A percentile compares a stretch with the other conserved stretches of the same genome.
Evolutionary conservation across 192 early-diverging fungal species (phyloP).

Genomic region (Linnemannia zychae): DNA sequence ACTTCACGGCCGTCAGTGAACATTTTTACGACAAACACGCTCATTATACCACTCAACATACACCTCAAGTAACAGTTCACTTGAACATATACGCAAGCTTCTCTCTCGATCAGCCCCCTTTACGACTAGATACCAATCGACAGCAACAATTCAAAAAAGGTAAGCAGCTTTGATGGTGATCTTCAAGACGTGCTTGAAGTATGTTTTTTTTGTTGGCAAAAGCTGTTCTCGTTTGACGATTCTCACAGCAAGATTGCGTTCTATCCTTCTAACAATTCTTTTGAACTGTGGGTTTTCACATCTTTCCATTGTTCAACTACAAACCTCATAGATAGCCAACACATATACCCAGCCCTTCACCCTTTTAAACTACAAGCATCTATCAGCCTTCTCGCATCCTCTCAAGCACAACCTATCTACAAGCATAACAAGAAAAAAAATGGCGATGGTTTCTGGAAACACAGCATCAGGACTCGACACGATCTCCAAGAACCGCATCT

Average conservation of each 20-base stretch:
- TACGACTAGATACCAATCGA: neutral
- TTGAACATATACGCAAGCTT: neutral
- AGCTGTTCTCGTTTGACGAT: neutral
- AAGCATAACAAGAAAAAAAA: neutral
- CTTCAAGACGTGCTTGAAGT: neutral
- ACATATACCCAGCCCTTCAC: neutral
- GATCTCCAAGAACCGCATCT: conserved; percentile 40
- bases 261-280: neutral
- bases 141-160: neutral
- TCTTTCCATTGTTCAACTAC: neutral
- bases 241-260: neutral
- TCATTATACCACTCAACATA: neutral
- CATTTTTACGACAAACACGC: neutral
- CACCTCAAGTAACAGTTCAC: neutral
- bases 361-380: neutral
- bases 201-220: neutral
- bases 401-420: neutral
- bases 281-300: neutral
- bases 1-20: neutral
- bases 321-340: neutral
- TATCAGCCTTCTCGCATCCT: neutral
- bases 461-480: neutral
- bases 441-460: conserved; percentile 36
- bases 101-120: neutral
- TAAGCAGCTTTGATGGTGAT: neutral